Evolutionary conservation across 1,284 basidiomycete species (phyloP).

Genomic region (Tilletia horrida): DNA sequence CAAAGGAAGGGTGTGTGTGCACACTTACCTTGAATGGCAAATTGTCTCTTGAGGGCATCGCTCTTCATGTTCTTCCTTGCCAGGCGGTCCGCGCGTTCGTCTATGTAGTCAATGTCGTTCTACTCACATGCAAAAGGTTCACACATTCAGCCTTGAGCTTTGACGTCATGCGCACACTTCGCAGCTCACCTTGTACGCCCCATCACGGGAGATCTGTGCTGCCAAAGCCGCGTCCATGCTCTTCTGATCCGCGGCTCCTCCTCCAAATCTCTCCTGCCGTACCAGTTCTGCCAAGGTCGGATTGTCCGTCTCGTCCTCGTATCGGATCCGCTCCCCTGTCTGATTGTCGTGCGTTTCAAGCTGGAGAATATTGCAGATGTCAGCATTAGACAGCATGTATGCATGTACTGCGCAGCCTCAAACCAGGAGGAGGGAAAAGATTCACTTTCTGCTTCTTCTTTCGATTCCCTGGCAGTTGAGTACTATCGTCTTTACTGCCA

Average conservation of each 20-base stretch:
- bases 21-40: slow-evolving; percentile 70
- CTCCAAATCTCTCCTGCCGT: slow-evolving; percentile 83
- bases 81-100: slow-evolving; percentile 89
- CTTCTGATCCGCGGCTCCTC: slow-evolving; percentile 84
- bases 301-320: slow-evolving; percentile 73
- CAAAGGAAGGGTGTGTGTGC: too few relatives aligned
- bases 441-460: slow-evolving; percentile 70
- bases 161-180: background rate
- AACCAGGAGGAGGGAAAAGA: too few relatives aligned
- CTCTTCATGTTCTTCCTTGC: slow-evolving; percentile 89
- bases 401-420: background rate
- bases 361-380: slow-evolving; percentile 41
- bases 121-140: background rate
- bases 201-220: slow-evolving; percentile 77
- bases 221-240: slow-evolving; percentile 86
- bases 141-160: slow-evolving; percentile 11
- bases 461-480: slow-evolving; percentile 62
- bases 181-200: slow-evolving; percentile 64
- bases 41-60: slow-evolving; percentile 92
- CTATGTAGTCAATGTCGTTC: slow-evolving; percentile 75
- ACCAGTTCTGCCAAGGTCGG: slow-evolving; percentile 84
- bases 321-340: slow-evolving; percentile 55
- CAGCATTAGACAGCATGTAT: background rate
- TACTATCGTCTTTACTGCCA: slow-evolving; percentile 19
- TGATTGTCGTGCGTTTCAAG: slow-evolving; percentile 83